Evolutionary conservation across 1,284 basidiomycete genomes (phyloP), one percentile per base, ranked within the genome.

Genomic region (Caloboletus firmus): DNA sequence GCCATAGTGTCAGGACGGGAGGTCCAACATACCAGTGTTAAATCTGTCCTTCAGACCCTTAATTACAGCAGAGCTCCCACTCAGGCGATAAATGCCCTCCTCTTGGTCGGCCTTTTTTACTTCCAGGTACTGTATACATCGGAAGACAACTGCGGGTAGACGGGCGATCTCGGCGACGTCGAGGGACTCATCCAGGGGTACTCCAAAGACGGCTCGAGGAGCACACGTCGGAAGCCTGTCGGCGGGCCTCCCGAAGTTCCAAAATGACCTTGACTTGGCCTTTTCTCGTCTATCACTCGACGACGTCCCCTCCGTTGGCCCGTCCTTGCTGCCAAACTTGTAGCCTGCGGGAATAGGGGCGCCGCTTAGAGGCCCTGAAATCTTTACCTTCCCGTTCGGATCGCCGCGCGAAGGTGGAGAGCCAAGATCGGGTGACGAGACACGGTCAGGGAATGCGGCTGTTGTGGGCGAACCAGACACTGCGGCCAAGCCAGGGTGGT

Each of bases 21-120:
- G 48, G 20, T 15, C 12, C 12, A 22, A 75, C 82, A 61, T 64
- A 91, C 91, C 90, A 59, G 78, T 71, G 71, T 98, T 97, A 76
- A 98, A 99, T 55, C 87, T 83, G 66, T 98, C 96, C 67, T 91
- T 94, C 54, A 99, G 78, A 43, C 79, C 85, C 78, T 98, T 98
- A 77, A 98, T 95, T 50, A 95, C 93, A 28, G 93, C 92, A 54
- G 91, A 91, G 65, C 90, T 93, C 9, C 94, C 95, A 63, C 90
- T 94, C 51, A 99, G 76, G 49, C 96, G 86, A 74, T 99, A 99
- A 61, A 99, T 97, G 35, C 96, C 96, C 74, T 99, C 96, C 68
- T 99, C 96, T 64, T 91, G 85, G 60, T 97, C 91, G 11, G 96
- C 96, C 66, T 92, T 83, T 72, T 93, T 93, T 32, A 85, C 82